These are phyloP conservation scores for Aspergillus uvarum DNA, from an alignment of 2,329 filamentous ascomycete species.

Conservation along the genomic window DNA sequence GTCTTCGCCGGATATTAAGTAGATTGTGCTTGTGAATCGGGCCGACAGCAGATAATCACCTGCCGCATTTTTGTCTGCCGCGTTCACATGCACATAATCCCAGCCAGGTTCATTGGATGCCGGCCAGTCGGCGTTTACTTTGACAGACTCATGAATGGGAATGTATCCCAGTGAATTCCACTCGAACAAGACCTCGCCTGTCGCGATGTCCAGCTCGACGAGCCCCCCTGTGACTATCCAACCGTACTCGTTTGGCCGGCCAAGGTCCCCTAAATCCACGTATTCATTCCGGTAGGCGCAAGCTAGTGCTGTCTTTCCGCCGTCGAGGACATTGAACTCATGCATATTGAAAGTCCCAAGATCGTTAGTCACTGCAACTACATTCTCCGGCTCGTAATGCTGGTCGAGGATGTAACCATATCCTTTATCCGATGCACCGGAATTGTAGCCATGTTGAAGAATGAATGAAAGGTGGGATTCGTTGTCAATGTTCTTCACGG, in stretches of 20 bases:
- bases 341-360: conserved; percentile 41
- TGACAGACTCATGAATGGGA: conserved; percentile 34
- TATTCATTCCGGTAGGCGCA: conserved; percentile 26
- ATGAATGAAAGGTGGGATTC: conserved; percentile 51
- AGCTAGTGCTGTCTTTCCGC: conserved; percentile 37
- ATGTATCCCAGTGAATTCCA: conserved; percentile 40
- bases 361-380: conserved; percentile 31
- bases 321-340: conserved; percentile 41
- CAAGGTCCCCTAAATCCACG: conserved; percentile 30
- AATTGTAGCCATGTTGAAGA: conserved; percentile 26
- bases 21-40: conserved; percentile 41
- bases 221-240: conserved; percentile 38
- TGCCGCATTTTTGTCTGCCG: conserved; percentile 40
- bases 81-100: conserved; percentile 43
- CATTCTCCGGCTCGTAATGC: conserved; percentile 45
- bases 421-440: conserved; percentile 43
- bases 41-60: conserved; percentile 45
- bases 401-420: conserved; percentile 51
- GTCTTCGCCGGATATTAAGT: conserved; percentile 39
- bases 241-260: conserved; percentile 31
- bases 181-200: conserved; percentile 35
- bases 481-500: conserved; percentile 46
- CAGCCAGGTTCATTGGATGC: conserved; percentile 24
- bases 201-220: conserved; percentile 38
- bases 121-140: conserved; percentile 10